Base-by-base conservation (phyloP, 805 yeast species). In the Wickerhamiella brachini region DNA sequence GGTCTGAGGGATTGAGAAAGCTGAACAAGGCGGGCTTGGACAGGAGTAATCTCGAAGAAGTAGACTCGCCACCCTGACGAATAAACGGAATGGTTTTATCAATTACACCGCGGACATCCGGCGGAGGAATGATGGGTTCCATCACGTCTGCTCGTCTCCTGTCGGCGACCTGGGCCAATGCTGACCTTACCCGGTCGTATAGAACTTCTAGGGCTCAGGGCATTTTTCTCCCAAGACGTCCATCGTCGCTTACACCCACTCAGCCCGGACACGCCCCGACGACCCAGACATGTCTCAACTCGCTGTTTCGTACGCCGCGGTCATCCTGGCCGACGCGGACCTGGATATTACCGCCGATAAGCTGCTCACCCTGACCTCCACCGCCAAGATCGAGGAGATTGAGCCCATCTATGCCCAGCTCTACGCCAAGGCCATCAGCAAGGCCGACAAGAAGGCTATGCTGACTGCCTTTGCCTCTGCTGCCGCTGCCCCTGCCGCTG, bases 321-420 rank as follows among this genome's bases (percentile, higher is more conserved):
- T 90, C 74, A 88, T 90, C 77, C 80, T 90, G 74, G 95, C 97
- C 63, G 98, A 90, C 71, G 86, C 97, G 68, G 96, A 87, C 68
- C 76, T 87, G 69, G 96, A 89, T 74, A 80, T 93, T 81, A 79
- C 95, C 54, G 68, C 93, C 63, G 90, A 84, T 72, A 86, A 85
- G 79, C 76, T 86, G 65, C 71, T 79, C 67, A 72, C 93, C 61
- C 73, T 86, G 70, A 74, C 86, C 71, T 67, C 74, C 66, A 85
- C 94, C 64, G 95, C 95, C 63, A 85, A 86, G 71, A 80, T 88
- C 67, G 73, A 77, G 54, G 66, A 51, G 53, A 52, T 70, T 57
- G 69, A 60, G 72, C 70, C 56, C 51, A 79, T 85, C 77, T 85
- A 90, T 90, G 84, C 93, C 66, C 84, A 84, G 67, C 78, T 85